Percentiles rank a stretch among this genome's conserved stretches.
phyloP scores from a whole-genome alignment of 140 eudicot genomes.

The Flaveria floridana region DNA sequence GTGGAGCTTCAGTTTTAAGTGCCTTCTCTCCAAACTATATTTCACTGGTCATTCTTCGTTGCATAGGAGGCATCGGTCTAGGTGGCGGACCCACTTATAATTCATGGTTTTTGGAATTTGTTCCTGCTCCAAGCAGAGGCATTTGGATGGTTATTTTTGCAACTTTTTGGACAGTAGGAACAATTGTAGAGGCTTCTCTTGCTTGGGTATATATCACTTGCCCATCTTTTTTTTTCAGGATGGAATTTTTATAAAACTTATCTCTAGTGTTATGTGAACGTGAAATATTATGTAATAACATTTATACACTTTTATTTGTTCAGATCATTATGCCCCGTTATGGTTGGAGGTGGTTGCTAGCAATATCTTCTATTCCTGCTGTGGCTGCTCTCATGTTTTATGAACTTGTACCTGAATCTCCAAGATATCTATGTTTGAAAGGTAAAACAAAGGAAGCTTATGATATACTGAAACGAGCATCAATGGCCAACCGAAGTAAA shows the following conservation, averaged over 20 bases:
- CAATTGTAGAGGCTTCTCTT: conserved; percentile 60
- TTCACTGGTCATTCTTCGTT: conserved; percentile 45
- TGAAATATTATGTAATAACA: background rate
- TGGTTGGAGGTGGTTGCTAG: conserved; percentile 89
- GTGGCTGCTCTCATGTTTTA: conserved; percentile 54
- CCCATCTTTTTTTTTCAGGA: background rate
- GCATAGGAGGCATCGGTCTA: conserved; percentile 52
- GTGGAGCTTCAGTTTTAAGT: conserved; percentile 51
- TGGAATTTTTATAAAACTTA: background rate
- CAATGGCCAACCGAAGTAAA: conserved; percentile 49
- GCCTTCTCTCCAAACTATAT: conserved; percentile 52
- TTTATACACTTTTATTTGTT: background rate
- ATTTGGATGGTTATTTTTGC: conserved; percentile 70
- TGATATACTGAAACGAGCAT: conserved; percentile 48
- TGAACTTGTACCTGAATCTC: conserved; percentile 65
- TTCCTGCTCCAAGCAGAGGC: conserved; percentile 66
- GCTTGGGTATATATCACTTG: conserved; percentile 61
- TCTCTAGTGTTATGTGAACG: background rate
- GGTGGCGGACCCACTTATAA: conserved; percentile 56
- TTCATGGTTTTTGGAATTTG: conserved; percentile 55
- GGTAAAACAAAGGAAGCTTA: conserved; percentile 54
- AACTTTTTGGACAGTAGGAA: conserved; percentile 73
- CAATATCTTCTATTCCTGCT: conserved; percentile 67
- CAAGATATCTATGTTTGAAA: conserved; percentile 63
- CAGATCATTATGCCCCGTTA: conserved; percentile 63